Percentiles rank a stretch among this genome's conserved stretches.
Conservation (phyloP, 108 stramenopile species). For the Pseudonitzschia delicatissima region DNA sequence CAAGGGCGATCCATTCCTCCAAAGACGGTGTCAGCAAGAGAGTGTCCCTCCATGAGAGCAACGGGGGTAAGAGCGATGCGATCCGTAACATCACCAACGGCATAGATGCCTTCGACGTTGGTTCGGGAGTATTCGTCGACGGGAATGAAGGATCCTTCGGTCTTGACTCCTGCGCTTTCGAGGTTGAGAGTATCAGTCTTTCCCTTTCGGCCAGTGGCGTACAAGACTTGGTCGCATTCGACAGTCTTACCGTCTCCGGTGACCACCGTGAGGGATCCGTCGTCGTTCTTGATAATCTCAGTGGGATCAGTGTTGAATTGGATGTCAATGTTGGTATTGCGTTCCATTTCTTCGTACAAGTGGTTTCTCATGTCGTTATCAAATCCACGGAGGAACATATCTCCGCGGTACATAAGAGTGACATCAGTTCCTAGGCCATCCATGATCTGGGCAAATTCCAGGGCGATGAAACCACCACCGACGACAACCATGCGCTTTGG, state of each 20-base stretch:
- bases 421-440: slow-evolving; percentile 82
- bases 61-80: slow-evolving; percentile 84
- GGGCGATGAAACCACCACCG: slow-evolving; percentile 90
- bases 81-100: slow-evolving; percentile 76
- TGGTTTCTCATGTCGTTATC: slow-evolving; percentile 68
- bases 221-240: slow-evolving; percentile 67
- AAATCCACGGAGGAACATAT: slow-evolving; percentile 64
- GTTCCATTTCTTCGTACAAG: slow-evolving; percentile 63
- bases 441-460: slow-evolving; percentile 90
- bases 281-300: slow-evolving; percentile 52
- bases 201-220: slow-evolving; percentile 74
- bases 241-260: slow-evolving; percentile 48
- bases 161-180: slow-evolving; percentile 52
- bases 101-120: slow-evolving; percentile 51
- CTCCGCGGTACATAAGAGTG: slow-evolving; percentile 72
- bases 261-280: slow-evolving; percentile 46
- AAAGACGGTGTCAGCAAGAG: slow-evolving; percentile 83
- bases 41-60: slow-evolving; percentile 80
- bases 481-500: slow-evolving; percentile 80
- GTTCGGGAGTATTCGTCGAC: slow-evolving; percentile 80
- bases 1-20: slow-evolving; percentile 69
- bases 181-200: slow-evolving; percentile 64
- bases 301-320: slow-evolving; percentile 62
- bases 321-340: slow-evolving; percentile 48
- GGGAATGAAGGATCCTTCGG: slow-evolving; percentile 28